Conservation (phyloP, 352 stramenopile genomes). For the Chrysophaeum taylorii region DNA sequence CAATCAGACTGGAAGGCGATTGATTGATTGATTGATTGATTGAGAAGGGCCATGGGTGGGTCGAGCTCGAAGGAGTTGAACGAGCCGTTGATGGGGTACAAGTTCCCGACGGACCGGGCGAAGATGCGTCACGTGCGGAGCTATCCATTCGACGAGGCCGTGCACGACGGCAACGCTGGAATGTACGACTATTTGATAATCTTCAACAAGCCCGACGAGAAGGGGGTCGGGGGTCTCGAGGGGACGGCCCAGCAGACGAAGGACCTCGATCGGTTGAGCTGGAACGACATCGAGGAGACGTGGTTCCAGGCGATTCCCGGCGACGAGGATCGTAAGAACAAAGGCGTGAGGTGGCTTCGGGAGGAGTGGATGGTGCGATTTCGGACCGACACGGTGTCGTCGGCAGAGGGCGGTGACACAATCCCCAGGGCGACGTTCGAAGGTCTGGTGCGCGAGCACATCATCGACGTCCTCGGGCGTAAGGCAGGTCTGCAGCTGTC, state of each 20-base stretch:
- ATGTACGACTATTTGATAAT: conserved; percentile 10
- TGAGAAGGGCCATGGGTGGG: not conserved
- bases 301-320: conserved; percentile 13
- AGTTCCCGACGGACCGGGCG: not conserved
- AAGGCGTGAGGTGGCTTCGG: not conserved
- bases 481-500: conserved; percentile 14
- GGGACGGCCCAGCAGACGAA: not conserved
- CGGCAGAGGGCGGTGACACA: not conserved
- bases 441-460: not conserved
- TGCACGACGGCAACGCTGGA: too few species aligned
- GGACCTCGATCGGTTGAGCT: not conserved
- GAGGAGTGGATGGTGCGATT: not conserved
- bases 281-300: not conserved
- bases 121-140: conserved; percentile 1
- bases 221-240: not conserved
- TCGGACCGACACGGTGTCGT: not conserved
- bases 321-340: conserved; percentile 11
- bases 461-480: not conserved
- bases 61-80: not conserved
- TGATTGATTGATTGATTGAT: too few species aligned
- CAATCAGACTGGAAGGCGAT: too few species aligned
- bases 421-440: not conserved
- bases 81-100: not conserved
- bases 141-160: not conserved
- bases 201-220: not conserved